Conservation (phyloP, 768 basidiomycete species). For the Termitomyces bulborhizus region DNA sequence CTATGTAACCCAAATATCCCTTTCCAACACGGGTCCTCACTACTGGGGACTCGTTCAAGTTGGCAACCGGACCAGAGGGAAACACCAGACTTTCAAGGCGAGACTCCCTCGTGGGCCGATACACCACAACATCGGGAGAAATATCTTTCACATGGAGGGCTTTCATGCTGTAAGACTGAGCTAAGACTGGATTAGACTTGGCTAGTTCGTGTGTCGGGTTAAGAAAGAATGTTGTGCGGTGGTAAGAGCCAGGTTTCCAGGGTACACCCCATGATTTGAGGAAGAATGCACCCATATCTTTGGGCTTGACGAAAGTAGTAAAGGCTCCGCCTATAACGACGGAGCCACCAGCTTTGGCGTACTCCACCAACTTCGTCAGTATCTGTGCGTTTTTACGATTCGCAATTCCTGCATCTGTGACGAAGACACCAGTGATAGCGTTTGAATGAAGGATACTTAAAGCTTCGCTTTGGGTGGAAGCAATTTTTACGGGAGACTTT, state of each 20-base stretch:
- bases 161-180: constrained; percentile 35
- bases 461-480: constrained; percentile 13
- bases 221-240: constrained; percentile 29
- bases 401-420: constrained; percentile 29
- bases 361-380: constrained; percentile 28
- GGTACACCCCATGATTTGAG: constrained; percentile 24
- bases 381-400: constrained; percentile 16
- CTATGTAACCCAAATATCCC: constrained; percentile 32
- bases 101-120: constrained; percentile 20
- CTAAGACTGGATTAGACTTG: constrained; percentile 22
- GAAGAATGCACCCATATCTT: constrained; percentile 23
- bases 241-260: constrained; percentile 34
- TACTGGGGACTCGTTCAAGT: constrained; percentile 17
- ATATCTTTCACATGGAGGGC: constrained; percentile 28
- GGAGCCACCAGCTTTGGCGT: constrained; percentile 29
- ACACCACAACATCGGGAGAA: constrained; percentile 24
- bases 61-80: constrained; percentile 8
- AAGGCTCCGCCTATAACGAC: constrained; percentile 30
- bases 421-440: constrained; percentile 25
- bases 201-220: constrained; percentile 25
- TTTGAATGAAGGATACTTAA: constrained; percentile 20
- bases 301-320: constrained; percentile 19
- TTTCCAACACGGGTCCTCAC: constrained; percentile 24
- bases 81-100: constrained; percentile 22
- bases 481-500: constrained; percentile 18